These are phyloP conservation scores for Microcyclospora tardicrescens DNA, from an alignment of 2,329 filamentous ascomycete species.

Conservation along the genomic window DNA sequence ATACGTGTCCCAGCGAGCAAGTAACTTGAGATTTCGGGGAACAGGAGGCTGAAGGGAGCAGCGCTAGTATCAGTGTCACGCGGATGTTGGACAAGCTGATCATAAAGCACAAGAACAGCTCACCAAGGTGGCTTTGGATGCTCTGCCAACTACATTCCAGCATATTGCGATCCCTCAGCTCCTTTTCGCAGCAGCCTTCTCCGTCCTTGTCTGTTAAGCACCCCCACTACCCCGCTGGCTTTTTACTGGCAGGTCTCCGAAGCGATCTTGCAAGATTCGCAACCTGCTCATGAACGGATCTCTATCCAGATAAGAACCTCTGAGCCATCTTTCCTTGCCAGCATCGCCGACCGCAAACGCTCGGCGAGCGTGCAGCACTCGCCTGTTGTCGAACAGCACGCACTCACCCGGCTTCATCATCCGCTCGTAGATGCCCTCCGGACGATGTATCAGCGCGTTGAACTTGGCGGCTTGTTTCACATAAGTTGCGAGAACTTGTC, in stretches of 20 bases:
- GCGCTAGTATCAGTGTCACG: too few species aligned
- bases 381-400: constrained; percentile 81
- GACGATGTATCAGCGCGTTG: constrained; percentile 43
- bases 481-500: not conserved
- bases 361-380: constrained; percentile 70
- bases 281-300: constrained; percentile 43
- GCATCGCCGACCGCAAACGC: constrained; percentile 57
- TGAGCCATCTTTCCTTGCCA: constrained; percentile 58
- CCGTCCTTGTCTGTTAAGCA: too few species aligned
- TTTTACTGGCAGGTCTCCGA: not conserved
- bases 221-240: too few species aligned
- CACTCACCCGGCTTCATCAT: constrained; percentile 72
- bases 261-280: constrained; percentile 9
- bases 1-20: too few species aligned
- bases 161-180: too few species aligned
- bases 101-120: too few species aligned
- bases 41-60: too few species aligned
- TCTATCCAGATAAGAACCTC: constrained; percentile 68
- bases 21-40: too few species aligned
- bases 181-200: too few species aligned
- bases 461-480: constrained; percentile 38
- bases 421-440: constrained; percentile 51
- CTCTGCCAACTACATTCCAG: too few species aligned
- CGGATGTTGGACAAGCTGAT: too few species aligned
- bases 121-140: too few species aligned